These are phyloP conservation scores for Penicillium decumbens DNA, from an alignment of 2,329 filamentous ascomycete species.

Conservation along the genomic window DNA sequence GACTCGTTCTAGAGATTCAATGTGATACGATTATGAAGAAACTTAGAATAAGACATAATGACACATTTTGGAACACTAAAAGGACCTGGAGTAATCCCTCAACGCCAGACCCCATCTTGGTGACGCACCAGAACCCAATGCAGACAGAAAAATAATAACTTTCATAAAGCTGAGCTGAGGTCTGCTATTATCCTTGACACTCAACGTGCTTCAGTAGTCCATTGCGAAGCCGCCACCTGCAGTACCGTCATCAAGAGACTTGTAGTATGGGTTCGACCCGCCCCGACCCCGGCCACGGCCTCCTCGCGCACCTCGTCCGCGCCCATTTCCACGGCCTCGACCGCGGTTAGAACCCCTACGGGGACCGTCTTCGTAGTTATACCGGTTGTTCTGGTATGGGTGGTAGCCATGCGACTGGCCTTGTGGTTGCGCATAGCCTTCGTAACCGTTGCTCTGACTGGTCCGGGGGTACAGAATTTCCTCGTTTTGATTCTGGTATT, in stretches of 20 bases:
- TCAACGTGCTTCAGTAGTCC: slow-evolving; percentile 34
- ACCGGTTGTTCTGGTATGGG: slow-evolving; percentile 24
- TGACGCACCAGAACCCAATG: neutral
- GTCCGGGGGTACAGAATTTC: slow-evolving; percentile 35
- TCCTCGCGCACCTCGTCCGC: slow-evolving; percentile 37
- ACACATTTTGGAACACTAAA: neutral
- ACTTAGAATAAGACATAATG: neutral
- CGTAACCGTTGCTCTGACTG: slow-evolving; percentile 23
- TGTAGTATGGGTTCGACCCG: slow-evolving; percentile 50
- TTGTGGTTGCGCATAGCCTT: slow-evolving; percentile 14
- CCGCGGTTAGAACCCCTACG: slow-evolving; percentile 32
- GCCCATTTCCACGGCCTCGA: slow-evolving; percentile 39
- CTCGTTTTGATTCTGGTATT: slow-evolving; percentile 55
- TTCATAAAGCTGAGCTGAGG: neutral
- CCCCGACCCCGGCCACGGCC: slow-evolving; percentile 47
- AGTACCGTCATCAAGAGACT: slow-evolving; percentile 60
- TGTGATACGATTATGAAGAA: neutral
- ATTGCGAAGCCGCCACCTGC: slow-evolving; percentile 32
- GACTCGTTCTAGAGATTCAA: neutral
- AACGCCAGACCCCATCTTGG: neutral
- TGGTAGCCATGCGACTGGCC: slow-evolving; percentile 21
- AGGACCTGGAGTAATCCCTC: neutral
- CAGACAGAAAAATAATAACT: neutral
- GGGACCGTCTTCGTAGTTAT: slow-evolving; percentile 45
- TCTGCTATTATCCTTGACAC: neutral